A percentile compares a stretch with the other conserved stretches of the same genome.
Evolutionary conservation across 176 grass and related monocot species (phyloP).

Genomic region (Alopecurus myosuroides): DNA sequence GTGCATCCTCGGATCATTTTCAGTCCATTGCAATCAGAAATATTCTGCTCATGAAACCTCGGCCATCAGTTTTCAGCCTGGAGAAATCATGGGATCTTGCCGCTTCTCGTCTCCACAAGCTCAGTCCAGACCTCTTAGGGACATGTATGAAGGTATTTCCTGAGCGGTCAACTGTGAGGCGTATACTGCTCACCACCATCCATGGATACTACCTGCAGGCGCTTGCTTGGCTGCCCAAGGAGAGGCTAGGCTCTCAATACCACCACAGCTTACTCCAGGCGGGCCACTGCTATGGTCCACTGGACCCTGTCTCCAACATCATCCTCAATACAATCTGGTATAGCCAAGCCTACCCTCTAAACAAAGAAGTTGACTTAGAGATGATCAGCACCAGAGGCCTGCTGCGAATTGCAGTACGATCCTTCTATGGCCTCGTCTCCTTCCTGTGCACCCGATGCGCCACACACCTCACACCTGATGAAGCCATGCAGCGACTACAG

Average conservation of each 20-base stretch:
- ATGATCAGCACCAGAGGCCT: not conserved
- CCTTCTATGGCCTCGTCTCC: not conserved
- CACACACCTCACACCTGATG: not conserved
- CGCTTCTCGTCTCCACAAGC: not conserved
- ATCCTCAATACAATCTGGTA: not conserved
- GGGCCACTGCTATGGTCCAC: not conserved
- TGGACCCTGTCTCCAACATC: not conserved
- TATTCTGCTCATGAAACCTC: not conserved
- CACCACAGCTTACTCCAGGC: not conserved
- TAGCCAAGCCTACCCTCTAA: not conserved
- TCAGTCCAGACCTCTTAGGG: not conserved
- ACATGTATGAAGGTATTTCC: not conserved
- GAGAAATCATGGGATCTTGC: not conserved
- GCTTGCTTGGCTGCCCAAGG: not conserved
- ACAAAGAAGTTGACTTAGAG: not conserved
- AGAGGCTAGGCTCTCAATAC: not conserved
- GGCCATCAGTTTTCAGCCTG: not conserved
- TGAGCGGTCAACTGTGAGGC: not conserved
- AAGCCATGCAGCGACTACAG: not conserved
- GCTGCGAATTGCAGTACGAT: not conserved
- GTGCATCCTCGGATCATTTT: not conserved
- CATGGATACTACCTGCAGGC: constrained; percentile 1
- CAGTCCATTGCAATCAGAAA: not conserved
- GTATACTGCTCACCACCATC: not conserved
- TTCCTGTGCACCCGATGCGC: not conserved